These are phyloP conservation scores for Suhomyces xylopsoci DNA, from an alignment of 805 yeast species.

Conservation along the genomic window DNA sequence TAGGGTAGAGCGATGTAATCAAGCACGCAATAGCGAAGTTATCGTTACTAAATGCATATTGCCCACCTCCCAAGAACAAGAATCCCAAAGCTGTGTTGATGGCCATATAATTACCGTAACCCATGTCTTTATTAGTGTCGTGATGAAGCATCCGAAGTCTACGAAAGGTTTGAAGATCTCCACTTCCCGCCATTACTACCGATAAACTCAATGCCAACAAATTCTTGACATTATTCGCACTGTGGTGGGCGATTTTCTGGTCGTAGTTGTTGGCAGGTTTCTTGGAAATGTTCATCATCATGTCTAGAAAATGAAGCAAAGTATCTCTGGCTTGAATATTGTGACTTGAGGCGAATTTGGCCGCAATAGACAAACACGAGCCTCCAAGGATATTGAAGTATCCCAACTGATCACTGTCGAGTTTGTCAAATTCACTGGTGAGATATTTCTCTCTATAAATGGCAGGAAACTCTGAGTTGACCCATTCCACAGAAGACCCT, in stretches of 20 bases:
- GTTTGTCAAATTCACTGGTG: slow-evolving; percentile 18
- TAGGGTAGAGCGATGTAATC: slow-evolving; percentile 74
- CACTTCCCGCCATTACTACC: slow-evolving; percentile 84
- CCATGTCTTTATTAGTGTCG: slow-evolving; percentile 41
- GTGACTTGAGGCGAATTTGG: slow-evolving; percentile 72
- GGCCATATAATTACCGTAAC: slow-evolving; percentile 74
- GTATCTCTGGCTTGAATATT: slow-evolving; percentile 52
- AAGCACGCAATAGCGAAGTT: slow-evolving; percentile 66
- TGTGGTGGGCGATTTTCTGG: slow-evolving; percentile 50
- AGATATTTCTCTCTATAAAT: slow-evolving; percentile 33
- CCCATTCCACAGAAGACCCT: slow-evolving; percentile 51
- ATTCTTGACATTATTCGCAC: slow-evolving; percentile 56
- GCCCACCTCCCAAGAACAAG: slow-evolving; percentile 89
- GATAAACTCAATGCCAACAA: slow-evolving; percentile 63
- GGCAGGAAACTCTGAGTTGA: slow-evolving; percentile 53
- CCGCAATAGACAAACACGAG: slow-evolving; percentile 65
- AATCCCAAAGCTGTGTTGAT: slow-evolving; percentile 82
- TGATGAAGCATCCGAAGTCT: slow-evolving; percentile 71
- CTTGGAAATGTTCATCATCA: slow-evolving; percentile 41
- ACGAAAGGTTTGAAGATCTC: slow-evolving; percentile 76
- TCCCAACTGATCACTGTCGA: slow-evolving; percentile 62
- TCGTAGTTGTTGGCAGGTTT: slow-evolving; percentile 52
- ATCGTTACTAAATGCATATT: slow-evolving; percentile 68
- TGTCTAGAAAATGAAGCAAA: slow-evolving; percentile 53
- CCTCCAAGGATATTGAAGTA: slow-evolving; percentile 72